A percentile compares a stretch with the other conserved stretches of the same genome.
phyloP scores from a whole-genome alignment of 345 rosid genomes.

The Acer negundo region DNA sequence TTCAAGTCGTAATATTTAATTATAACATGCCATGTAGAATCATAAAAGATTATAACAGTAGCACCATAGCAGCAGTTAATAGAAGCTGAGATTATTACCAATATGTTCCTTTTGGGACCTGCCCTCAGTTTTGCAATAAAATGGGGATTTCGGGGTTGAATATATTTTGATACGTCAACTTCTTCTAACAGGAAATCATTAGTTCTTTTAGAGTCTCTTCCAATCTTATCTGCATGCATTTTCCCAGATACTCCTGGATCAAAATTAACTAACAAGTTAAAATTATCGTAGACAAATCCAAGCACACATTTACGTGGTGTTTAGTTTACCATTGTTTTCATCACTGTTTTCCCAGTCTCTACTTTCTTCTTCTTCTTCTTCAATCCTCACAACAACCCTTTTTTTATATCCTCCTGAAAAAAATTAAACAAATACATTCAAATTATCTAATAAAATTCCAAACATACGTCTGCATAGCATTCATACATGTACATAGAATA shows the following conservation, averaged over 20 bases:
- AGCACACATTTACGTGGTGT: no score
- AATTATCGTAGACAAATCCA: background rate
- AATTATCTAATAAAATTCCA: background rate
- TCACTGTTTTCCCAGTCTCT: no score
- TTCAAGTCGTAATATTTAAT: no score
- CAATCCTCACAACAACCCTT: no score
- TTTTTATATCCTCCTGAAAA: background rate
- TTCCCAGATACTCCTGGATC: background rate
- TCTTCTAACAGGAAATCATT: background rate
- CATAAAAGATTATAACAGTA: background rate
- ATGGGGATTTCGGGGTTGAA: conserved; percentile 1
- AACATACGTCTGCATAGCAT: background rate
- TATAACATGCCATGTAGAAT: no score
- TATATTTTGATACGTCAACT: background rate
- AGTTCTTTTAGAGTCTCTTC: background rate
- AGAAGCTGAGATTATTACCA: background rate
- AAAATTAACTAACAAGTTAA: background rate
- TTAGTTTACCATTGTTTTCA: no score
- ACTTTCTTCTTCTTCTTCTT: no score
- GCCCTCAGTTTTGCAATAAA: background rate
- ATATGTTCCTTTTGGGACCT: background rate
- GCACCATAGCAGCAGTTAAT: background rate
- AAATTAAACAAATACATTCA: background rate
- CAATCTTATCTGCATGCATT: background rate
- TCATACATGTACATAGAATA: background rate